Conservation (phyloP, 2,329 filamentous ascomycete species). For the Aspergillus latus region DNA sequence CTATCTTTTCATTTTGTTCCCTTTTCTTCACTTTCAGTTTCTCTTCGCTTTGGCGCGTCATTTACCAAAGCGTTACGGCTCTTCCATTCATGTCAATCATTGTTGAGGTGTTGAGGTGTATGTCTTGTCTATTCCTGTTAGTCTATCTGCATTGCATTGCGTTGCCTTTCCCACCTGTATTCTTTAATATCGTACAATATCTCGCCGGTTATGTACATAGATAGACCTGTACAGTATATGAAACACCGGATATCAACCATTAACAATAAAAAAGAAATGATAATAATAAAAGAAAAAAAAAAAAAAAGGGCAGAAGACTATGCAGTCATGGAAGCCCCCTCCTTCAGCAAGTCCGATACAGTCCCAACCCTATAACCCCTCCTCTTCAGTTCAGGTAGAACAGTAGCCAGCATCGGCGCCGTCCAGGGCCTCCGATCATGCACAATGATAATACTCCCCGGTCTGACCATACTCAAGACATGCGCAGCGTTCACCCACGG, state of each 20-base stretch:
- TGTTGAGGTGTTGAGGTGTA: background rate
- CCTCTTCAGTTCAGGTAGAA: slow-evolving; percentile 69
- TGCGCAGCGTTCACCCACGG: slow-evolving; percentile 71
- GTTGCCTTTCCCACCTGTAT: slow-evolving; percentile 1
- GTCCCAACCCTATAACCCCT: slow-evolving; percentile 72
- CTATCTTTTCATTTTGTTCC: background rate
- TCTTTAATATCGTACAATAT: slow-evolving; percentile 9
- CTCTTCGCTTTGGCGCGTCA: background rate
- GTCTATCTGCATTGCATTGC: slow-evolving; percentile 8
- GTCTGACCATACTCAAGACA: slow-evolving; percentile 74
- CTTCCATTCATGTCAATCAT: background rate
- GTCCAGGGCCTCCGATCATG: slow-evolving; percentile 87
- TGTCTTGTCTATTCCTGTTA: slow-evolving; percentile 1
- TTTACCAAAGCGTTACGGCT: background rate
- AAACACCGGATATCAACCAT: slow-evolving; percentile 2
- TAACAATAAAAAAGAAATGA: background rate
- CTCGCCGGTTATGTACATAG: slow-evolving; percentile 9
- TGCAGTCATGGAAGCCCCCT: slow-evolving; percentile 15
- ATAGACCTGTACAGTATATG: slow-evolving; percentile 10
- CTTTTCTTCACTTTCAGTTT: slow-evolving; percentile 6
- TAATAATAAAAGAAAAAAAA: background rate
- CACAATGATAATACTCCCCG: slow-evolving; percentile 79
- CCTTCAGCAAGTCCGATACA: slow-evolving; percentile 63
- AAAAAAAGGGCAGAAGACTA: background rate
- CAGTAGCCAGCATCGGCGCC: slow-evolving; percentile 69